A percentile compares a stretch with the other conserved stretches of the same genome.
phyloP scores from a whole-genome alignment of 2,329 filamentous ascomycete genomes.

The Aspergillus quadricinctus region DNA sequence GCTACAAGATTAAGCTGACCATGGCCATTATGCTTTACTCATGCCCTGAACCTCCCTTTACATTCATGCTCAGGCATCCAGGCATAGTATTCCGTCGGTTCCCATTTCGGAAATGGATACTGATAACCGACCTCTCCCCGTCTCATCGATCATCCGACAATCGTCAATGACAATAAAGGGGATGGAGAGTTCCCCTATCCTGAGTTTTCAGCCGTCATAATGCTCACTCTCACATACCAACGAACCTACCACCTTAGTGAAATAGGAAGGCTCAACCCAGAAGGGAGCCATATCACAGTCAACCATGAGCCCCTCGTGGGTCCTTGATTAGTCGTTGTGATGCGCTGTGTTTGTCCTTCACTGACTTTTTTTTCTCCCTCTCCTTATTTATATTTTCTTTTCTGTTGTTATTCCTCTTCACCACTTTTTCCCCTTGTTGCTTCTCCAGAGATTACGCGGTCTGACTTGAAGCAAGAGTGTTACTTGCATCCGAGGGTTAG shows the following conservation, averaged over 20 bases:
- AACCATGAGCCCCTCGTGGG: not conserved
- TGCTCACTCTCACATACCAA: not conserved
- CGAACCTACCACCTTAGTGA: not conserved
- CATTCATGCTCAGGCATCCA: too few relatives aligned
- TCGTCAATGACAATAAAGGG: too few relatives aligned
- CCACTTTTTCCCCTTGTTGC: not conserved
- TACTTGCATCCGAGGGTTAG: not conserved
- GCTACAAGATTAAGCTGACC: too few relatives aligned
- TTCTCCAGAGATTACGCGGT: not conserved
- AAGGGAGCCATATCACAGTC: not conserved
- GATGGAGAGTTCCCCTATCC: not conserved
- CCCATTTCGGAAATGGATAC: too few relatives aligned
- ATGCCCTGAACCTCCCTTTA: too few relatives aligned
- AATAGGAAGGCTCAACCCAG: not conserved
- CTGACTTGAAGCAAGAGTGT: not conserved
- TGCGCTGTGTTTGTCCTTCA: not conserved
- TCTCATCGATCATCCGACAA: too few relatives aligned
- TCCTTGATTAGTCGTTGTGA: not conserved
- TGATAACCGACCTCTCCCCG: too few relatives aligned
- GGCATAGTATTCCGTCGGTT: too few relatives aligned
- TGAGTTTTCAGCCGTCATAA: not conserved
- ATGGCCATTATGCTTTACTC: too few relatives aligned
- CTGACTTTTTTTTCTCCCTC: not conserved
- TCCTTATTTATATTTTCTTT: not conserved
- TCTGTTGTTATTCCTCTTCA: not conserved